These are phyloP conservation scores for Carex myosuroides DNA, from an alignment of 176 grass and related monocot species.

Conservation along the genomic window DNA sequence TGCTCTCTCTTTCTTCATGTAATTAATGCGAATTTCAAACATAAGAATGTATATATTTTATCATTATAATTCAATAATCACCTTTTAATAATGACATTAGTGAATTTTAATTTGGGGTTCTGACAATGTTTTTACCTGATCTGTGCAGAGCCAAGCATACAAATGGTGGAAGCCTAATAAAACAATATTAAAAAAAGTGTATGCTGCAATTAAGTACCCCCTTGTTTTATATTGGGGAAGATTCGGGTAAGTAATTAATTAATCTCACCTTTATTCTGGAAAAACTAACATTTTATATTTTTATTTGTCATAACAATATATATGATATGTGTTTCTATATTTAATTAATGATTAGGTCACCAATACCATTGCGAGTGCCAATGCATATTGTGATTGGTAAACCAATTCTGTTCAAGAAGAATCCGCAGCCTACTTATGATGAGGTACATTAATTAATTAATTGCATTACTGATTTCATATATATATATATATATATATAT, in stretches of 20 bases:
- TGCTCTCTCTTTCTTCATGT: not conserved
- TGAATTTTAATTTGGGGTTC: not conserved
- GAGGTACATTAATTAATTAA: conserved; percentile 31
- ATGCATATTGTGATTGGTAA: conserved; percentile 72
- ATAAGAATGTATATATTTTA: not conserved
- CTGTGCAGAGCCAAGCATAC: conserved; percentile 53
- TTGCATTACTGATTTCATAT: not conserved
- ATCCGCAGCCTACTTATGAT: conserved; percentile 42
- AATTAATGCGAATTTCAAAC: too few relatives aligned
- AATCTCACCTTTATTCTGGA: not conserved
- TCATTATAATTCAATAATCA: not conserved
- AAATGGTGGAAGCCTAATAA: conserved; percentile 82
- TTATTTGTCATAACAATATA: not conserved
- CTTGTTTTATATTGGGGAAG: conserved; percentile 82
- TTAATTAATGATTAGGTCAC: conserved; percentile 34
- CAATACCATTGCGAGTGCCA: conserved; percentile 64
- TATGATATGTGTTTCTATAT: not conserved
- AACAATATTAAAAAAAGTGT: conserved; percentile 60
- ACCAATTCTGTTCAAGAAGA: conserved; percentile 69
- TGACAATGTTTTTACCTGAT: not conserved
- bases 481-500: not conserved
- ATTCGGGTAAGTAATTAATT: conserved; percentile 56
- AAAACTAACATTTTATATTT: not conserved
- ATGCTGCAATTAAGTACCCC: conserved; percentile 77
- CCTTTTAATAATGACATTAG: not conserved